Conservation (phyloP, 352 stramenopile species). For the Phytophthora colocasiae region DNA sequence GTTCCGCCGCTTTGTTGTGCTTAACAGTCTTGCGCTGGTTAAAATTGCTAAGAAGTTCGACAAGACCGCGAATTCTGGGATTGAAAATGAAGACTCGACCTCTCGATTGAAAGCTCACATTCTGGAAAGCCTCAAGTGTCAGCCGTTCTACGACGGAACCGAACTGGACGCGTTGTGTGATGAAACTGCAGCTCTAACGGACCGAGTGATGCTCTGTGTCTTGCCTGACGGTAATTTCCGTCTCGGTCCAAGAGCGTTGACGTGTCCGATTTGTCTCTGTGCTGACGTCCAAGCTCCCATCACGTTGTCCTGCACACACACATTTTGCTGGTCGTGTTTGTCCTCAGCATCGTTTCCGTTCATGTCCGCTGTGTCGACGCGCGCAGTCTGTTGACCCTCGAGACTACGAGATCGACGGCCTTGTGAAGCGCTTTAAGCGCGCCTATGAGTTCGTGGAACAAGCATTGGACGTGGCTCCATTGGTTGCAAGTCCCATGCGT, state of each 20-base stretch:
- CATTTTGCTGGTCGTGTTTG: slow-evolving; percentile 86
- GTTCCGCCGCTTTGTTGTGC: slow-evolving; percentile 78
- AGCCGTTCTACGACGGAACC: slow-evolving; percentile 74
- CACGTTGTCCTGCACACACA: slow-evolving; percentile 75
- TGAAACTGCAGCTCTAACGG: slow-evolving; percentile 53
- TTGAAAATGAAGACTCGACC: slow-evolving; percentile 12
- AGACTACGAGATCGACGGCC: slow-evolving; percentile 82
- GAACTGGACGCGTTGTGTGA: slow-evolving; percentile 63
- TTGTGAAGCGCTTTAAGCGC: slow-evolving; percentile 81
- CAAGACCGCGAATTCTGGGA: slow-evolving; percentile 45
- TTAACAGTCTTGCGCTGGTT: slow-evolving; percentile 81
- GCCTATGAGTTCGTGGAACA: slow-evolving; percentile 71
- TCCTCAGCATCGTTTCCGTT: slow-evolving; percentile 79
- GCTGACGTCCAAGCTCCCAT: slow-evolving; percentile 72
- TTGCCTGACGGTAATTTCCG: slow-evolving; percentile 74
- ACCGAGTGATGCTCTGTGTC: slow-evolving; percentile 77
- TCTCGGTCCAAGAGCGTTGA: slow-evolving; percentile 48
- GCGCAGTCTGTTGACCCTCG: slow-evolving; percentile 80
- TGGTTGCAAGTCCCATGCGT: slow-evolving; percentile 69
- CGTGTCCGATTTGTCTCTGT: slow-evolving; percentile 78
- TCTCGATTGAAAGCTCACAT: slow-evolving; percentile 42
- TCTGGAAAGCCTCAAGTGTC: slow-evolving; percentile 61
- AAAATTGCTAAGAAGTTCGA: slow-evolving; percentile 90
- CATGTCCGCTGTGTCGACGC: slow-evolving; percentile 73
- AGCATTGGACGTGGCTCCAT: slow-evolving; percentile 51